These are phyloP conservation scores for Aspergillus chevalieri DNA, from an alignment of 2,329 filamentous ascomycete species.

Conservation along the genomic window DNA sequence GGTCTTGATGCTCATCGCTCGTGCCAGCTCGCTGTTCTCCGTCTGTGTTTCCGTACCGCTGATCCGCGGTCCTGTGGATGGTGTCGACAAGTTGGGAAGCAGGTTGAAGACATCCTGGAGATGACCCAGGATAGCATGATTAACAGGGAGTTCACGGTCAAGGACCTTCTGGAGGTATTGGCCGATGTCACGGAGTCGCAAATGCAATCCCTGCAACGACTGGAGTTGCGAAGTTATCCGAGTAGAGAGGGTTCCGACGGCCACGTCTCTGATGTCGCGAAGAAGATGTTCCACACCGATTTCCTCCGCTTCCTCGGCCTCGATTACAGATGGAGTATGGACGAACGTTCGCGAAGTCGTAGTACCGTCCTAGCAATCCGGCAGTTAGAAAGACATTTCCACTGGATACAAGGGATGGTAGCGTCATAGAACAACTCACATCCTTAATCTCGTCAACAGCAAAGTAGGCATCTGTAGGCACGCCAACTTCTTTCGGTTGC, in stretches of 20 bases:
- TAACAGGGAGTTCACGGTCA: conserved; percentile 85
- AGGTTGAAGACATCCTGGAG: conserved; percentile 99
- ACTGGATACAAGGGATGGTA: not conserved
- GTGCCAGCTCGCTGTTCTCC: conserved; percentile 78
- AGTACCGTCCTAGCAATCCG: conserved; percentile 70
- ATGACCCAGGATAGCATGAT: conserved; percentile 94
- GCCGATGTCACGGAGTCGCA: conserved; percentile 90
- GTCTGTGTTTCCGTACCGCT: conserved; percentile 53
- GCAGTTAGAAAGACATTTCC: not conserved
- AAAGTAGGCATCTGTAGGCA: conserved; percentile 98
- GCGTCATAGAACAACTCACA: conserved; percentile 49
- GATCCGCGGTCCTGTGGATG: conserved; percentile 55
- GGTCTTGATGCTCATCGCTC: conserved; percentile 97
- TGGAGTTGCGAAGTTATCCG: conserved; percentile 96
- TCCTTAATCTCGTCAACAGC: conserved; percentile 99
- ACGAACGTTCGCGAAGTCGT: conserved; percentile 97
- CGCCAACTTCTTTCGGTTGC: conserved; percentile 93
- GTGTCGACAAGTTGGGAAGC: conserved; percentile 87
- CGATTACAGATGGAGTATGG: conserved; percentile 95
- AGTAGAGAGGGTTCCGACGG: conserved; percentile 91
- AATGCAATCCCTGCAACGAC: conserved; percentile 90
- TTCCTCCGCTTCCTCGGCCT: conserved; percentile 97
- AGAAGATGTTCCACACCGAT: conserved; percentile 97
- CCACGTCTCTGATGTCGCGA: conserved; percentile 95
- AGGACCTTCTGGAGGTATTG: conserved; percentile 94